A percentile compares a stretch with the other conserved stretches of the same genome.
Conservation (phyloP, 352 stramenopile species). For the Globisporangium alternatum region DNA sequence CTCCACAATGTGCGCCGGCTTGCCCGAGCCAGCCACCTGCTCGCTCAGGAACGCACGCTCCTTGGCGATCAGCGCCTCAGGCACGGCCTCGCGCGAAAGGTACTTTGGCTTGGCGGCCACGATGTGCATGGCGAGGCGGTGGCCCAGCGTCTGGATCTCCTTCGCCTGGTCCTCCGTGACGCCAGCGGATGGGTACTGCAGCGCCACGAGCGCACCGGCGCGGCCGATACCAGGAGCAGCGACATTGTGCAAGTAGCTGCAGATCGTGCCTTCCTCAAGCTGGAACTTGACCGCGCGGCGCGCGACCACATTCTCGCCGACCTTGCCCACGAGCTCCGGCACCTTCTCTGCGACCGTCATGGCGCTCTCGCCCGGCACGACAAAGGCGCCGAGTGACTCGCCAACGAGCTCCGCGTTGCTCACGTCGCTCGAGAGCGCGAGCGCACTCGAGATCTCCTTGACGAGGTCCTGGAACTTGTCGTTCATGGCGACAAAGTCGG, state of each 20-base stretch:
- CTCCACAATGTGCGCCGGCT: constrained; percentile 90
- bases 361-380: constrained; percentile 39
- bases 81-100: constrained; percentile 85
- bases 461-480: constrained; percentile 87
- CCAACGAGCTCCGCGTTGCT: constrained; percentile 25
- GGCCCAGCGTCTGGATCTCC: constrained; percentile 76
- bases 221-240: constrained; percentile 61
- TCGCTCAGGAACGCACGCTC: constrained; percentile 89
- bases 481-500: constrained; percentile 94
- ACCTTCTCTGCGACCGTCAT: constrained; percentile 62
- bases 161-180: constrained; percentile 45
- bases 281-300: constrained; percentile 69
- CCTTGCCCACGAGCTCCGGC: constrained; percentile 76
- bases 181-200: constrained; percentile 65
- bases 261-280: constrained; percentile 67
- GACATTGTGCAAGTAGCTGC: constrained; percentile 87
- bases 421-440: constrained; percentile 27
- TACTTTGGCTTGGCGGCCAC: constrained; percentile 92
- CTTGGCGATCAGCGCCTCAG: constrained; percentile 82
- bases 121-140: constrained; percentile 95
- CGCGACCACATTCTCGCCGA: constrained; percentile 87
- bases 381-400: constrained; percentile 42
- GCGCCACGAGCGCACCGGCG: constrained; percentile 88
- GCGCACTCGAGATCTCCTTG: constrained; percentile 39
- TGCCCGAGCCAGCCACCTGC: constrained; percentile 86